A percentile compares a stretch with the other conserved stretches of the same genome.
Conservation (phyloP, 192 early-diverging fungal species). For the Gonapodya sp. region DNA sequence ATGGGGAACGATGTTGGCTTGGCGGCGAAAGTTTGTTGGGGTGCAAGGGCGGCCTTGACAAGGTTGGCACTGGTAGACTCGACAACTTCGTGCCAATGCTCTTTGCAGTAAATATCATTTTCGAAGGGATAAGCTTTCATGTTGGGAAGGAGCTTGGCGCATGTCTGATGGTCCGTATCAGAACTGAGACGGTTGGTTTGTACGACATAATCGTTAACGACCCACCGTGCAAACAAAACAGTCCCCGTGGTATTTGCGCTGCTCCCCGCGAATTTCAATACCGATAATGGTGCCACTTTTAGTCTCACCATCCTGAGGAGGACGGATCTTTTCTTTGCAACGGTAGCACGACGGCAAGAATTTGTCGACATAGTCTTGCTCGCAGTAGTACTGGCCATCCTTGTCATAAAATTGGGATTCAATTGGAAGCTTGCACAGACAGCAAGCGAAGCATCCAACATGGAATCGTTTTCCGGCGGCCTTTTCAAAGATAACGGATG, state of each 20-base stretch:
- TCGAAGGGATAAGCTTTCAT: slow-evolving; percentile 2
- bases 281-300: background rate
- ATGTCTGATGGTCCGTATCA: no score
- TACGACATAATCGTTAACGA: no score
- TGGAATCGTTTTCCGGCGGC: background rate
- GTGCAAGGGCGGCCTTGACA: background rate
- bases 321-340: background rate
- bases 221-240: background rate
- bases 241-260: background rate
- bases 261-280: background rate
- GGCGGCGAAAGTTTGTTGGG: background rate
- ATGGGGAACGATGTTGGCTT: background rate
- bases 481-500: background rate
- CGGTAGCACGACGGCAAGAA: background rate
- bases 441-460: background rate
- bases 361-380: background rate
- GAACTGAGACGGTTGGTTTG: no score
- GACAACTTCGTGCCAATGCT: background rate
- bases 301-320: background rate
- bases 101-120: slow-evolving; percentile 2
- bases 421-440: background rate
- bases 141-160: background rate
- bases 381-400: background rate
- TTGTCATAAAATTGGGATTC: background rate
- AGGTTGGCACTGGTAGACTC: background rate